These are phyloP conservation scores for Fraxinus sp. DNA, from an alignment of 305 asterid genomes.

Conservation along the genomic window DNA sequence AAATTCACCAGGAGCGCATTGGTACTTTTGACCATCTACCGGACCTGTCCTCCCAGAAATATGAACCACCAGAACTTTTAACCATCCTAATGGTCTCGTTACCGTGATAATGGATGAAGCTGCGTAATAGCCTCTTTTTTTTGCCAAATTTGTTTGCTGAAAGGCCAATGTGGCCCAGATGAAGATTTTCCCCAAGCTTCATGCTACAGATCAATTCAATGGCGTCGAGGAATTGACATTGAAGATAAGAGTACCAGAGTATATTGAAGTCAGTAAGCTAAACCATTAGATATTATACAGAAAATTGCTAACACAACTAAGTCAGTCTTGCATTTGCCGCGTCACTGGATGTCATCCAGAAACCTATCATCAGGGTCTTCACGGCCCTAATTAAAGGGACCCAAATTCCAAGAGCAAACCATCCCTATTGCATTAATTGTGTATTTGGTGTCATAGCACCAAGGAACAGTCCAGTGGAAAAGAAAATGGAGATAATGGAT, in stretches of 20 bases:
- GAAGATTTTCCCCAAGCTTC: constrained; percentile 65
- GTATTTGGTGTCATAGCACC: constrained; percentile 78
- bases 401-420: constrained; percentile 55
- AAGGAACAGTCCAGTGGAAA: constrained; percentile 67
- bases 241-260: constrained; percentile 51
- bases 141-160: constrained; percentile 75
- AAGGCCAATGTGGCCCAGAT: constrained; percentile 61
- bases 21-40: neutral
- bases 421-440: constrained; percentile 67
- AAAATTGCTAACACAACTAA: constrained; percentile 57
- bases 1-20: neutral
- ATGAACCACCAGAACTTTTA: neutral
- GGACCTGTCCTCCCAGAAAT: neutral
- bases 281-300: constrained; percentile 60
- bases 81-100: constrained; percentile 54
- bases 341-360: constrained; percentile 86
- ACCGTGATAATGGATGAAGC: constrained; percentile 66
- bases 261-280: constrained; percentile 50
- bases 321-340: constrained; percentile 61
- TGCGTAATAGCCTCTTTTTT: constrained; percentile 68
- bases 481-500: constrained; percentile 67
- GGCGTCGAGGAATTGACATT: constrained; percentile 77
- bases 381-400: constrained; percentile 42
- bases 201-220: constrained; percentile 45
- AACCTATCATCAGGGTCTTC: constrained; percentile 71